Percentiles rank a stretch among this genome's conserved stretches.
Evolutionary conservation across 306 rosid genomes (phyloP).

Genomic region (Cucurbita argyrosperma): DNA sequence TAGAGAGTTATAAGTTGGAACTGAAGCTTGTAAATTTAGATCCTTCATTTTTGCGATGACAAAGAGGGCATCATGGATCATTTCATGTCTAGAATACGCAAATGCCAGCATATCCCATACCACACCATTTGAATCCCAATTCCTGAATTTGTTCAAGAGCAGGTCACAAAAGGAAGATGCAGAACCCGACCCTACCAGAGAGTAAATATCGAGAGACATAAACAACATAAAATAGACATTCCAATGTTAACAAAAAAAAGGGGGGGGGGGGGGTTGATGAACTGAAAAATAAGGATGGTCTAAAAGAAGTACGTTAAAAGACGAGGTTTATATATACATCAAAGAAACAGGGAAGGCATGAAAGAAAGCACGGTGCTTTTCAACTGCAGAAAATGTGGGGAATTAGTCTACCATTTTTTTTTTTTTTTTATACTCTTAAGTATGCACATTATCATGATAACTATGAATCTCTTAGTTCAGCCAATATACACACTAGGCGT

Average conservation of each 20-base stretch:
- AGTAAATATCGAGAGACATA: constrained; percentile 7
- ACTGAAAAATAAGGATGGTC: neutral
- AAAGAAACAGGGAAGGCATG: neutral
- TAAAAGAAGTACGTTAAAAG: neutral
- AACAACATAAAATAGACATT: neutral
- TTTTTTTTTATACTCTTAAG: neutral
- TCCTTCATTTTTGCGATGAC: constrained; percentile 43
- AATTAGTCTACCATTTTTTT: too few species aligned
- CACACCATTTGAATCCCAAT: constrained; percentile 23
- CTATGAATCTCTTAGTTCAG: neutral
- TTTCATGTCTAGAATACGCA: constrained; percentile 20
- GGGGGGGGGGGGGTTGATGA: neutral
- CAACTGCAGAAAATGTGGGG: neutral
- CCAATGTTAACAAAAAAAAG: neutral
- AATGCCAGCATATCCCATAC: constrained; percentile 44
- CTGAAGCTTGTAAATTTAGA: constrained; percentile 24
- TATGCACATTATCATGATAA: neutral
- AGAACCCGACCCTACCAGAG: constrained; percentile 31
- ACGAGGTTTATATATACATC: neutral
- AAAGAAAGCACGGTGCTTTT: neutral
- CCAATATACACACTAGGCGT: neutral
- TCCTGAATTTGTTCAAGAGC: constrained; percentile 18
- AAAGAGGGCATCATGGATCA: constrained; percentile 36
- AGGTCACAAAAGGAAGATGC: constrained; percentile 30
- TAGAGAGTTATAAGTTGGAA: constrained; percentile 28